Evolutionary conservation across 1,139 yeast genomes (phyloP), one percentile per base, ranked within the genome.

Genomic region (Zhuliangozyma parablackwelliae): DNA sequence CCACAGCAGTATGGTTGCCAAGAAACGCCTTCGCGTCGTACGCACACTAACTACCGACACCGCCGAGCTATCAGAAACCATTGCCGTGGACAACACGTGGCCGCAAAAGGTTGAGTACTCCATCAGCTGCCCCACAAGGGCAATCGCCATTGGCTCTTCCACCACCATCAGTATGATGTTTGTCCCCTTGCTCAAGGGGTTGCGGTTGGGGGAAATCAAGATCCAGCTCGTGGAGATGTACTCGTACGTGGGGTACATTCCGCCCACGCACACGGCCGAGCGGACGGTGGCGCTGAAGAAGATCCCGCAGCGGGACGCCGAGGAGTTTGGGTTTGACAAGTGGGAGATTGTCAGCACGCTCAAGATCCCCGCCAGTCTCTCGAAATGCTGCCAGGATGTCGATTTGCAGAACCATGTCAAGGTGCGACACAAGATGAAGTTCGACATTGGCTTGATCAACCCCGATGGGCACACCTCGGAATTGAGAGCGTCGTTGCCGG

Each of bases 41-140:
- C 73, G 98, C 47, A 92, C 98, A 0, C 63, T 90, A 40, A 82
- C 96, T 0, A 77, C 95, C 1, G 97, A 90, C 59, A 78, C 95
- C 0, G 76, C 87, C 2, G 98, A 94, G 53, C 67, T 90, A 31
- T 75, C 94, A 0, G 97, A 92, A 60, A 88, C 97, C 0, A 86
- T 89, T 47, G 89, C 96, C 0, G 95, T 92, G 20, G 96, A 89
- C 54, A 92, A 92, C 56, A 82, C 92, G 0, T 94, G 99, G 99
- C 97, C 98, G 3, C 69, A 78, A 33, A 92, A 92, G 57, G 87
- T 92, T 33, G 97, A 94, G 51, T 92, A 92, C 59, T 78, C 92
- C 2, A 77, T 92, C 38, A 84, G 86, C 42, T 81, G 87, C 8
- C 97, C 97, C 0, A 72, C 90, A 11, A 82, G 86, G 54, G 96